phyloP scores from a whole-genome alignment of 495 filamentous ascomycete species.

The Aspergillus campestris region DNA sequence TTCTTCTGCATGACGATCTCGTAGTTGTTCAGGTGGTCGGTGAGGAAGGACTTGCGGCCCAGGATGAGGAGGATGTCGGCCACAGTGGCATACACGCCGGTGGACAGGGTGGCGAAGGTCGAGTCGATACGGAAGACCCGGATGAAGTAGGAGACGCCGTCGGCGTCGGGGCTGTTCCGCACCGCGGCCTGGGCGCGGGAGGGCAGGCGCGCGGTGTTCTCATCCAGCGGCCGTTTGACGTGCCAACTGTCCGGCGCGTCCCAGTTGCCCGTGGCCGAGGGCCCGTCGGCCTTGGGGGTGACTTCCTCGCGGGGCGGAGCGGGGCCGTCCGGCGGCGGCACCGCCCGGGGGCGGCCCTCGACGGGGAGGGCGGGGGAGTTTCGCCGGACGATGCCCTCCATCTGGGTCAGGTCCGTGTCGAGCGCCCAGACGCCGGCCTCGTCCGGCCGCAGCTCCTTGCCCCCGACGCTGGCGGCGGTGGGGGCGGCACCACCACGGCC shows the following conservation, averaged over 20 bases:
- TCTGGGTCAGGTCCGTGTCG: slow-evolving; percentile 73
- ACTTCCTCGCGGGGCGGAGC: slow-evolving; percentile 36
- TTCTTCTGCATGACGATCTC: slow-evolving; percentile 93
- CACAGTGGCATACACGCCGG: slow-evolving; percentile 72
- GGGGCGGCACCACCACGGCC: slow-evolving; percentile 50
- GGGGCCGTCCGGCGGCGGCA: slow-evolving; percentile 24
- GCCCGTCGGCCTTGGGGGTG: slow-evolving; percentile 17
- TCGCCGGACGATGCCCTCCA: slow-evolving; percentile 73
- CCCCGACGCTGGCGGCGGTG: slow-evolving; percentile 33
- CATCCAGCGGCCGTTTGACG: slow-evolving; percentile 61
- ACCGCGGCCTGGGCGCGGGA: slow-evolving; percentile 48
- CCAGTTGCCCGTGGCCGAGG: slow-evolving; percentile 48
- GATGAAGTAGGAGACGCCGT: slow-evolving; percentile 70
- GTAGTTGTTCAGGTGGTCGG: slow-evolving; percentile 85
- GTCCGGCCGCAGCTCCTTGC: slow-evolving; percentile 23
- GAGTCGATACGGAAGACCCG: slow-evolving; percentile 91
- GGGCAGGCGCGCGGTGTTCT: slow-evolving; percentile 47
- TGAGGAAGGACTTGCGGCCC: slow-evolving; percentile 82
- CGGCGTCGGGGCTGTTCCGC: slow-evolving; percentile 50
- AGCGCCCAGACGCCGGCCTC: slow-evolving; percentile 53
- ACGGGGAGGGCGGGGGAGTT: slow-evolving; percentile 26
- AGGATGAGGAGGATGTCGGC: slow-evolving; percentile 74
- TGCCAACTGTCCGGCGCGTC: slow-evolving; percentile 92
- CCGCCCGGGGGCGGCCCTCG: no score
- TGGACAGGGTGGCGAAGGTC: slow-evolving; percentile 85